Evolutionary conservation across 2,329 filamentous ascomycete species (phyloP).

Genomic region (Trichoderma afroharzianum): DNA sequence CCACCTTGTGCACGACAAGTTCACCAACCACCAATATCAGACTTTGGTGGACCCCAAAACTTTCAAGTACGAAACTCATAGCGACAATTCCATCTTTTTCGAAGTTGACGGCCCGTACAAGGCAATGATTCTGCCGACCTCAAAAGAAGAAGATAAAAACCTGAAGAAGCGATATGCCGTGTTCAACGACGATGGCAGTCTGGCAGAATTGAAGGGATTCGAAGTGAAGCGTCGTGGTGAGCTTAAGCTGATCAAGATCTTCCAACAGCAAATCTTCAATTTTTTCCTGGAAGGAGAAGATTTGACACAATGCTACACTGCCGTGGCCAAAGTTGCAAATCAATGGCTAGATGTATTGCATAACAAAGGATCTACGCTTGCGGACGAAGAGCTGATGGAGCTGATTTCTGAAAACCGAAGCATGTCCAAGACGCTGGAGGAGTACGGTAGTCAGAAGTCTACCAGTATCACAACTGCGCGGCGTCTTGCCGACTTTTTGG

Average conservation of each 20-base stretch:
- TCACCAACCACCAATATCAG: slow-evolving; percentile 98
- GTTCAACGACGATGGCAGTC: slow-evolving; percentile 94
- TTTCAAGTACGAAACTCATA: slow-evolving; percentile 93
- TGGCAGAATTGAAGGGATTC: slow-evolving; percentile 95
- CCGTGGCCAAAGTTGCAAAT: slow-evolving; percentile 93
- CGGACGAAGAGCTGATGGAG: slow-evolving; percentile 95
- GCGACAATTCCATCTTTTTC: slow-evolving; percentile 99
- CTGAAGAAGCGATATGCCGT: slow-evolving; percentile 99
- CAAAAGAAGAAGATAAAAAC: slow-evolving; percentile 99
- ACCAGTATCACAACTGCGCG: slow-evolving; percentile 99
- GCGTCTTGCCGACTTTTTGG: slow-evolving; percentile 90
- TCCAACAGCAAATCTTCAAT: slow-evolving; percentile 98
- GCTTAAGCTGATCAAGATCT: slow-evolving; percentile 98
- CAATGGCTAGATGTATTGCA: slow-evolving; percentile 95
- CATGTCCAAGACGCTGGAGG: slow-evolving; percentile 95
- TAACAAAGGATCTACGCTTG: slow-evolving; percentile 80
- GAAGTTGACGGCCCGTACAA: slow-evolving; percentile 97
- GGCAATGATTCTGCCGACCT: slow-evolving; percentile 95
- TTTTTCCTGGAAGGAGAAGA: slow-evolving; percentile 94
- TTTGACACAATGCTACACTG: slow-evolving; percentile 80
- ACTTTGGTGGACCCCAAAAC: slow-evolving; percentile 73
- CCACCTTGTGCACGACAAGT: slow-evolving; percentile 88
- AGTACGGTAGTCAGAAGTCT: slow-evolving; percentile 93
- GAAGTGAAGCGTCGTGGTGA: slow-evolving; percentile 97
- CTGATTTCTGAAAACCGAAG: slow-evolving; percentile 99